Evolutionary conservation across 2,329 filamentous ascomycete species (phyloP).

Genomic region (Aureobasidium lini): DNA sequence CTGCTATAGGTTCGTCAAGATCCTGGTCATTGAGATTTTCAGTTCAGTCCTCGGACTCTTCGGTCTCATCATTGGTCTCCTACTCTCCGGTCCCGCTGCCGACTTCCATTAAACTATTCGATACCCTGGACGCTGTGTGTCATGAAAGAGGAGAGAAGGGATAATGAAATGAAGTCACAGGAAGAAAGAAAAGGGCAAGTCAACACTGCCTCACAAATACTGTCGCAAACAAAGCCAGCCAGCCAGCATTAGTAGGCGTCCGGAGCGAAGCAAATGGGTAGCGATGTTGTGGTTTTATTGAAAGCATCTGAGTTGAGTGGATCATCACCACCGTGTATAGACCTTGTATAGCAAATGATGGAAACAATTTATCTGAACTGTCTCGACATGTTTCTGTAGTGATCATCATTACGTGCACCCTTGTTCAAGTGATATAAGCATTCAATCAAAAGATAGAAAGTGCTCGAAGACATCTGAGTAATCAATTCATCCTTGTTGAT

Average conservation of each 20-base stretch:
- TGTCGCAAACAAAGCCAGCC: neutral
- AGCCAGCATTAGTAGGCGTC: constrained; percentile 11
- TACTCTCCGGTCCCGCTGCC: constrained; percentile 74
- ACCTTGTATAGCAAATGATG: constrained; percentile 5
- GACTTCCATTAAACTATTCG: constrained; percentile 50
- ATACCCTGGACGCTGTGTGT: neutral
- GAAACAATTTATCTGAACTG: neutral
- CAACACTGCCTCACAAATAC: neutral
- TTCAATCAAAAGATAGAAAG: neutral
- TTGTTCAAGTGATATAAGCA: neutral
- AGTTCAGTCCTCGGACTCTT: constrained; percentile 95
- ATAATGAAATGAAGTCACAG: neutral
- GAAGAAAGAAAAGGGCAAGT: neutral
- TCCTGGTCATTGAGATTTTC: constrained; percentile 98
- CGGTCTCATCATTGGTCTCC: constrained; percentile 86
- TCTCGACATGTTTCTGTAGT: neutral
- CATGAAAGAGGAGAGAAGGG: neutral
- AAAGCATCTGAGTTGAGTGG: constrained; percentile 5
- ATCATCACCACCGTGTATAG: constrained; percentile 2
- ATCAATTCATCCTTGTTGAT: neutral
- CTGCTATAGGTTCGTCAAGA: constrained; percentile 78
- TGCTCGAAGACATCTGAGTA: neutral
- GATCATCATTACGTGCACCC: neutral
- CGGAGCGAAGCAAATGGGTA: constrained; percentile 5
- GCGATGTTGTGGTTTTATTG: neutral